Conservation (phyloP, 192 early-diverging fungal species). For the Podochytrium sp. region DNA sequence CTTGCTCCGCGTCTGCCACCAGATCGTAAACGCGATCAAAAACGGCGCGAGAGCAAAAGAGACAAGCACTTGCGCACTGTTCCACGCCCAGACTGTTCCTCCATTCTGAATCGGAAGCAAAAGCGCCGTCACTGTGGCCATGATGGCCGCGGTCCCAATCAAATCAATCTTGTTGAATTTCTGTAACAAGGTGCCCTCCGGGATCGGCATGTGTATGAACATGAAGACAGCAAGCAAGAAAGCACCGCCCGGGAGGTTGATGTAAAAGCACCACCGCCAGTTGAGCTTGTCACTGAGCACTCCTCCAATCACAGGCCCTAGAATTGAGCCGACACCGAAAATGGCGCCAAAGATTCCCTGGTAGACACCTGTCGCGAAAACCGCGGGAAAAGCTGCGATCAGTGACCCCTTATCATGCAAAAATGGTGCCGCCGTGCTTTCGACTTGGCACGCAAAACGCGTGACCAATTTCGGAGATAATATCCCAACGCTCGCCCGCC, state of each 20-base stretch:
- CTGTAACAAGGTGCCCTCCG: constrained; percentile 47
- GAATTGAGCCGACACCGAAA: constrained; percentile 75
- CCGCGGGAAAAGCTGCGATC: too few relatives aligned
- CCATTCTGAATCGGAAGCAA: constrained; percentile 74
- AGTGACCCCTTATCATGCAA: too few relatives aligned
- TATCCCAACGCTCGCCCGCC: too few relatives aligned
- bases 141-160: constrained; percentile 52
- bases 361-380: constrained; percentile 74
- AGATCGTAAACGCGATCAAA: constrained; percentile 45
- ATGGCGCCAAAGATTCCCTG: constrained; percentile 79
- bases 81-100: constrained; percentile 69
- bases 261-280: constrained; percentile 63
- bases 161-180: constrained; percentile 78
- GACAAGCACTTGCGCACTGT: constrained; percentile 60
- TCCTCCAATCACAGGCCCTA: constrained; percentile 88
- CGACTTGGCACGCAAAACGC: too few relatives aligned
- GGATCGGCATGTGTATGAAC: constrained; percentile 60
- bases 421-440: too few relatives aligned
- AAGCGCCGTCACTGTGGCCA: constrained; percentile 58
- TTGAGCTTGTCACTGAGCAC: constrained; percentile 66
- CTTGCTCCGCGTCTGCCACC: constrained; percentile 57
- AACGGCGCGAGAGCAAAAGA: constrained; percentile 64
- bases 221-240: constrained; percentile 62
- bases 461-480: too few relatives aligned
- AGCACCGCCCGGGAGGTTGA: constrained; percentile 73